Evolutionary conservation across 164 flowering plant genomes (phyloP).

Genomic region (Houttuynia cordata): DNA sequence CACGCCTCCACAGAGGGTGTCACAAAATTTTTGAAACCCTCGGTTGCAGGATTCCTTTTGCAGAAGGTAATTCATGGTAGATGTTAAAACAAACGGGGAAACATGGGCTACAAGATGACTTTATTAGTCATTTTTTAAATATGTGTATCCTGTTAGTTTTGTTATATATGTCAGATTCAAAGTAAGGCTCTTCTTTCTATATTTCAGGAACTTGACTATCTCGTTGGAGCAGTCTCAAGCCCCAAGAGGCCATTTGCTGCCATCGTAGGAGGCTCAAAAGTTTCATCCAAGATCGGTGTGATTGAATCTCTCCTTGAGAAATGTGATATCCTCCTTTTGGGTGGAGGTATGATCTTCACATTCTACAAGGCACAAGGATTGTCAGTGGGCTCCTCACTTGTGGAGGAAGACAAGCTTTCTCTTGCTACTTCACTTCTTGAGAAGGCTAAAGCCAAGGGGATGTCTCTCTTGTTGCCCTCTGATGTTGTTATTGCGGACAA

Average conservation of each 20-base stretch:
- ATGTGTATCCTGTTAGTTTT: not conserved
- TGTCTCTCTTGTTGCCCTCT: constrained; percentile 63
- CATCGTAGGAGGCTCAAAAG: constrained; percentile 87
- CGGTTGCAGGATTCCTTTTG: constrained; percentile 90
- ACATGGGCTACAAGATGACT: not conserved
- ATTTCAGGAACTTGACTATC: constrained; percentile 73
- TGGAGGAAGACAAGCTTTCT: constrained; percentile 78
- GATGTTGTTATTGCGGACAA: constrained; percentile 82
- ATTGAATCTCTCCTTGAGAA: constrained; percentile 70
- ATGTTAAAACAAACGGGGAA: not conserved
- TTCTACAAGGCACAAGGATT: constrained; percentile 83
- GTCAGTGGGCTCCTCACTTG: constrained; percentile 76
- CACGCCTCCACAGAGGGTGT: constrained; percentile 93
- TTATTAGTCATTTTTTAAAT: not conserved
- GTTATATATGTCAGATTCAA: not conserved
- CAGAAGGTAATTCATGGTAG: constrained; percentile 48
- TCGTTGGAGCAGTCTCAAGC: constrained; percentile 74
- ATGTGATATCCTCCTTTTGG: constrained; percentile 59
- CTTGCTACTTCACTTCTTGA: constrained; percentile 68
- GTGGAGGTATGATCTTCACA: constrained; percentile 92
- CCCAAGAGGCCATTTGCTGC: constrained; percentile 95
- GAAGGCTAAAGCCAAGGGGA: constrained; percentile 80
- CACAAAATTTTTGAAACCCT: constrained; percentile 62
- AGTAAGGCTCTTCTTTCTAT: too few relatives aligned
- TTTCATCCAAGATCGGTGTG: constrained; percentile 78